A percentile compares a stretch with the other conserved stretches of the same genome.
These are phyloP conservation scores for Leccinellum rugosiceps DNA, from an alignment of 768 basidiomycete genomes.

Conservation along the genomic window DNA sequence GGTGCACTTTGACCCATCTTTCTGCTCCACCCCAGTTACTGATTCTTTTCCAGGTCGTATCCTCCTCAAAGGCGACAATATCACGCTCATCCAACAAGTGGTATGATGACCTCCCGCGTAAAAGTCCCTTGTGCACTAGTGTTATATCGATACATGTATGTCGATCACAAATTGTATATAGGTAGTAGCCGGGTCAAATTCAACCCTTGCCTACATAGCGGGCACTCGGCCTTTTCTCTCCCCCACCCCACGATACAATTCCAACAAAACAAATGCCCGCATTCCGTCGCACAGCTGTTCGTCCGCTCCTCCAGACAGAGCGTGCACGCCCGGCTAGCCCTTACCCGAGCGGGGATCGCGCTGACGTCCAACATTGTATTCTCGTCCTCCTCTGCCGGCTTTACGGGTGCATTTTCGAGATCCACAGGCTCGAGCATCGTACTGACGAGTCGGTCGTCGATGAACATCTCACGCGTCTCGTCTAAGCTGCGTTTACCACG, in stretches of 20 bases:
- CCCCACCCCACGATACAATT: slow-evolving; percentile 87
- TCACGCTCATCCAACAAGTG: slow-evolving; percentile 89
- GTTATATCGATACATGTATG: slow-evolving; percentile 2
- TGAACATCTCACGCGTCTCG: slow-evolving; percentile 37
- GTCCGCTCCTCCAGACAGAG: slow-evolving; percentile 85
- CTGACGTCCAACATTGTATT: slow-evolving; percentile 62
- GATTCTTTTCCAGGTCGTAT: slow-evolving; percentile 67
- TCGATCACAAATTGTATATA: slow-evolving; percentile 73
- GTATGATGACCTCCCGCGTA: slow-evolving; percentile 24
- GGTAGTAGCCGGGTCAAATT: slow-evolving; percentile 68
- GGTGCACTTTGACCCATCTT: slow-evolving; percentile 47
- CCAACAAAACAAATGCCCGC: slow-evolving; percentile 91
- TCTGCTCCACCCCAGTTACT: neutral
- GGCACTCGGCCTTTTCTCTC: slow-evolving; percentile 87
- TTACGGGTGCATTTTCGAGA: slow-evolving; percentile 50
- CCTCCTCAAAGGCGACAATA: slow-evolving; percentile 95
- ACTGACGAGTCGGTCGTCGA: slow-evolving; percentile 64
- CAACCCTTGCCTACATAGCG: slow-evolving; percentile 77
- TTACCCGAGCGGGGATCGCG: slow-evolving; percentile 47
- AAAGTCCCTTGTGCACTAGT: slow-evolving; percentile 9
- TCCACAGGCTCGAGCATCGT: slow-evolving; percentile 48
- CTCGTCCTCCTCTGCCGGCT: slow-evolving; percentile 67
- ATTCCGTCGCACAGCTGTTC: slow-evolving; percentile 79
- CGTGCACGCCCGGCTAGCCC: slow-evolving; percentile 70
- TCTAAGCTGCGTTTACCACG: slow-evolving; percentile 35